Evolutionary conservation across 192 early-diverging fungal species (phyloP), one percentile per base, ranked within the genome.

Genomic region (Backusella macrospora): DNA sequence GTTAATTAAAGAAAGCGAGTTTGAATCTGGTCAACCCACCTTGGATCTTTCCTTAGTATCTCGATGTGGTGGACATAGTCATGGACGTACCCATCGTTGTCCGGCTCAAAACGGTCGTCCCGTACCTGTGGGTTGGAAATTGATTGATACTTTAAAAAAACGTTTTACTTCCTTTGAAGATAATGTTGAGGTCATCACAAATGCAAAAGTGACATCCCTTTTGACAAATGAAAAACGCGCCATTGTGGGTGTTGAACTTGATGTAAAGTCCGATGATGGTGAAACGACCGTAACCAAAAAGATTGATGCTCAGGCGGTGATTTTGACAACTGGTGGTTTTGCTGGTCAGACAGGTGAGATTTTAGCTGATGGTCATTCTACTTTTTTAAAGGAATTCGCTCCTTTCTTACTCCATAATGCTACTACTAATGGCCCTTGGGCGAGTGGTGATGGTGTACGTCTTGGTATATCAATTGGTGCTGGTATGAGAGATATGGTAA

Each of bases 301-400:
- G 12, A 67, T 79, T 12, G 23, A 64, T 44, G 74, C 70, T 7
- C 86, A 87, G 23, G 89, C 87, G 5, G 89, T 94, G 42, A 81
- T 95, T 43, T 79, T 95, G 66, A 88, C 93, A 3, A 95, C 90
- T 48, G 94, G 94, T 76, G 94, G 94, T n/a, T 95, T 88, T 76
- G 93, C 86, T 49, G 92, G 92, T 42, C 90, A 91, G 65, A 91
- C 91, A 80, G 82, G 81, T 12, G 76, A 73, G 14, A 76, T 73
- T 44, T 84, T 81, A 18, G 80, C 39, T 0, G 66, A 74, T 52
- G 46, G 73, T 9, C 42, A 45, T 12, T 18, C 47, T 29, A 40
- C 62, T 12, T 34, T 92, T 5, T 76, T 94, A 43, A 83, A 90
- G 70, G 83, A 88, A 64, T 92, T 90, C 79, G 86, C 91, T 47